Evolutionary conservation across 768 basidiomycete species (phyloP).

Genomic region (Royoungia palumana): DNA sequence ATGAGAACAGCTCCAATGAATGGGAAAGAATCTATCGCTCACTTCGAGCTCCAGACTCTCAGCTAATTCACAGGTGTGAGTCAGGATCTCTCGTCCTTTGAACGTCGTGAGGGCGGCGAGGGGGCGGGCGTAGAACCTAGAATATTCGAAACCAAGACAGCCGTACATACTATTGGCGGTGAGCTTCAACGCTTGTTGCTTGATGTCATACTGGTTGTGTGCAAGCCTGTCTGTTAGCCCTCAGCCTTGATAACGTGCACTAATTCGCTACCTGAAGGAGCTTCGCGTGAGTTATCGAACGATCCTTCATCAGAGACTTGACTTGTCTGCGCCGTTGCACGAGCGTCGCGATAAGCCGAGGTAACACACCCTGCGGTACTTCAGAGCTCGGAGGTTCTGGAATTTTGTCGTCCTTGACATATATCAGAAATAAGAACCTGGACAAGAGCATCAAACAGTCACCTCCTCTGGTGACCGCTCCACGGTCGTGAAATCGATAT

Average conservation of each 20-base stretch:
- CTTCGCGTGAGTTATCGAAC: conserved; percentile 64
- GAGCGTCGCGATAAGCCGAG: conserved; percentile 94
- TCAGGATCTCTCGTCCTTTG: conserved; percentile 97
- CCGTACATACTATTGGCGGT: conserved; percentile 99
- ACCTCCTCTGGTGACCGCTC: conserved; percentile 64
- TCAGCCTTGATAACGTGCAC: neutral
- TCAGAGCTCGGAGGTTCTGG: conserved; percentile 81
- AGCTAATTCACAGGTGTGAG: conserved; percentile 87
- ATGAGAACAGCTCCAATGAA: neutral
- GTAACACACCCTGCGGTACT: conserved; percentile 83
- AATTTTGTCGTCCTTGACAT: conserved; percentile 63
- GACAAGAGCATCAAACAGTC: conserved; percentile 12
- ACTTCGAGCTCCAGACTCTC: conserved; percentile 89
- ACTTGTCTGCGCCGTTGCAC: conserved; percentile 88
- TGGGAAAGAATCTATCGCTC: conserved; percentile 27
- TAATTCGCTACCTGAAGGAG: conserved; percentile 67
- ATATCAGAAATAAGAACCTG: neutral
- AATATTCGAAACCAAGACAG: conserved; percentile 96
- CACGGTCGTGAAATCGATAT: conserved; percentile 98
- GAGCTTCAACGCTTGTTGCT: conserved; percentile 93
- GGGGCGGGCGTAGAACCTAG: conserved; percentile 92
- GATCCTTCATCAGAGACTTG: conserved; percentile 93
- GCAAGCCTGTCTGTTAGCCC: conserved; percentile 4
- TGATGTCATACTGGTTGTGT: conserved; percentile 80
- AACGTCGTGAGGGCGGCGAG: conserved; percentile 97